Percentiles rank a stretch among this genome's conserved stretches.
Evolutionary conservation across 768 basidiomycete species (phyloP).

Genomic region (Psilocybe cyanescens): DNA sequence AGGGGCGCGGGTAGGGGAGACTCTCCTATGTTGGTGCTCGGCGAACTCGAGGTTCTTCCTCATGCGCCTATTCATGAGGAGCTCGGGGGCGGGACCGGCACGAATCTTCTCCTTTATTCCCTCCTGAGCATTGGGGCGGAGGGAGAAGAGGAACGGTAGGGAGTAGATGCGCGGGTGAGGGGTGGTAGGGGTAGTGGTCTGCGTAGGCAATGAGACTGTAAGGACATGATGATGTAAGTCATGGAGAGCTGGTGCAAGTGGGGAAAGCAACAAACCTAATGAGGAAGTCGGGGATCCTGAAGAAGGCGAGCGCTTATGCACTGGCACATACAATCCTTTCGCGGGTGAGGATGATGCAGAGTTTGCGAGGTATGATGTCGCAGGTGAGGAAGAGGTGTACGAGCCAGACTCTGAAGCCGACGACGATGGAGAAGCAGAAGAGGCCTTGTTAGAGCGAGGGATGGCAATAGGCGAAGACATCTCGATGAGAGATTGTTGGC

Average conservation of each 20-base stretch:
- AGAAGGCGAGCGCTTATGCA: conserved; percentile 11
- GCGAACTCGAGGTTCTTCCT: conserved; percentile 32
- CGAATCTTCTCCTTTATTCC: conserved; percentile 26
- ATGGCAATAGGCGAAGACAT: conserved; percentile 22
- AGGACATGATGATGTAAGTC: neutral
- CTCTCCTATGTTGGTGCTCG: conserved; percentile 10
- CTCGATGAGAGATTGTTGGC: neutral
- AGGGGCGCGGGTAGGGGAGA: conserved; percentile 6
- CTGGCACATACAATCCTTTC: conserved; percentile 11
- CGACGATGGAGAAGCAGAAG: conserved; percentile 9
- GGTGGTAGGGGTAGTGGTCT: neutral
- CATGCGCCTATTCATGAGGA: conserved; percentile 35
- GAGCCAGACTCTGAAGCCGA: neutral
- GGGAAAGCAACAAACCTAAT: neutral
- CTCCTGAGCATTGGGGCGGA: conserved; percentile 23
- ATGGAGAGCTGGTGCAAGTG: neutral
- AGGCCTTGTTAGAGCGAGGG: conserved; percentile 13
- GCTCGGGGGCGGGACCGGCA: conserved; percentile 19
- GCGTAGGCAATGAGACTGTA: neutral
- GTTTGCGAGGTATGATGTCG: neutral
- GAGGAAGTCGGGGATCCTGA: neutral
- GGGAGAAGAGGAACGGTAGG: conserved; percentile 18
- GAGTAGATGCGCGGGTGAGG: conserved; percentile 16
- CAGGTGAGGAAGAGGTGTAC: neutral
- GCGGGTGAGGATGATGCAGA: neutral